Percentiles rank a stretch among this genome's conserved stretches.
These are phyloP conservation scores for Heritiera fomes DNA, from an alignment of 345 rosid genomes.

Conservation along the genomic window DNA sequence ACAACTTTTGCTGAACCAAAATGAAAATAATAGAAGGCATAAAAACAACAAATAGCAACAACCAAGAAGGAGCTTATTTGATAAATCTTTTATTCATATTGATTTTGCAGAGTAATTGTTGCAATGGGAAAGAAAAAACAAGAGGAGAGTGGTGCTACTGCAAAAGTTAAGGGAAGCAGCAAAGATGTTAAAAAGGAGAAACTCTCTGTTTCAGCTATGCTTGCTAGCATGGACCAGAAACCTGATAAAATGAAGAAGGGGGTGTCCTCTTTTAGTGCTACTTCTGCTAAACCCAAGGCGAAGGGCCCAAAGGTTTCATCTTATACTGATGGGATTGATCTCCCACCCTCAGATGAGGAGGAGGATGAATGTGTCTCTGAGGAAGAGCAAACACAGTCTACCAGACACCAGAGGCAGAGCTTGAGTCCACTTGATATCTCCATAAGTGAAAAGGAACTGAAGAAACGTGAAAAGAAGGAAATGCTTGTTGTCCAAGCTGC, in stretches of 20 bases:
- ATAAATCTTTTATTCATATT: background rate
- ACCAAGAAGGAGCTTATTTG: background rate
- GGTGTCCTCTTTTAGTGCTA: slow-evolving; percentile 39
- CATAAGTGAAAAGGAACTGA: slow-evolving; percentile 70
- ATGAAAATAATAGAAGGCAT: background rate
- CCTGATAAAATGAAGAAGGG: slow-evolving; percentile 74
- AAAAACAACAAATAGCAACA: background rate
- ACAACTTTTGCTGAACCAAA: background rate
- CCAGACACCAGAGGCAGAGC: slow-evolving; percentile 57
- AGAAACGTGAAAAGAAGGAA: slow-evolving; percentile 83
- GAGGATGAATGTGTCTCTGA: slow-evolving; percentile 50
- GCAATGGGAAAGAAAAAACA: slow-evolving; percentile 78
- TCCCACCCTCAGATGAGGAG: slow-evolving; percentile 89
- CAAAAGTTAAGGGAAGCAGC: slow-evolving; percentile 50
- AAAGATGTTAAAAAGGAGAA: slow-evolving; percentile 70
- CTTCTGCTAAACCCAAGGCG: slow-evolving; percentile 45
- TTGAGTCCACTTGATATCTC: slow-evolving; percentile 52
- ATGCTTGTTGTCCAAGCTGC: slow-evolving; percentile 50
- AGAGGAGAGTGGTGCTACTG: slow-evolving; percentile 48
- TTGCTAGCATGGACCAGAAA: slow-evolving; percentile 84
- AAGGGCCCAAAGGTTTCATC: slow-evolving; percentile 53
- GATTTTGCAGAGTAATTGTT: slow-evolving; percentile 25
- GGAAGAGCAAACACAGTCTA: slow-evolving; percentile 47
- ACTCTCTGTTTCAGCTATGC: slow-evolving; percentile 73
- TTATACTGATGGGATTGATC: slow-evolving; percentile 81